A percentile compares a stretch with the other conserved stretches of the same genome.
phyloP scores from a whole-genome alignment of 306 rosid species.

The Canavalia ensiformis region DNA sequence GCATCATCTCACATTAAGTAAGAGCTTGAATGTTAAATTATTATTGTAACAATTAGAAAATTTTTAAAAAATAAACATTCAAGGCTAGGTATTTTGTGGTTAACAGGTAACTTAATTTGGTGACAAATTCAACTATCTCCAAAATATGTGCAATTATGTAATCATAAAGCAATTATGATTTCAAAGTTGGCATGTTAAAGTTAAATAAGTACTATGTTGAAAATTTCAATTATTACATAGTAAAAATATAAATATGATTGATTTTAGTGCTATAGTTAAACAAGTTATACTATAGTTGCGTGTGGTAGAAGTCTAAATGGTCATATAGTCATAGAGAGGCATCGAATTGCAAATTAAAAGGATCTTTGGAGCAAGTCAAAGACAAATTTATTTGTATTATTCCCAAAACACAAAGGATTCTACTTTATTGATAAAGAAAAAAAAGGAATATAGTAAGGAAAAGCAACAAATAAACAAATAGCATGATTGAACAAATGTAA shows the following conservation, averaged over 20 bases:
- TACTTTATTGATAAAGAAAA: too few species aligned
- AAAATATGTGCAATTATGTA: background rate
- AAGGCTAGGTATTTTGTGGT: slow-evolving; percentile 26
- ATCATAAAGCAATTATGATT: slow-evolving; percentile 18
- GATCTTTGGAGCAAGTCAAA: too few species aligned
- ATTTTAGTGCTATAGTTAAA: too few species aligned
- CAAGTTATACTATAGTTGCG: too few species aligned
- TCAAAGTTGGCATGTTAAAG: slow-evolving; percentile 17
- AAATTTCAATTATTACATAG: background rate
- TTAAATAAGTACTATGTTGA: slow-evolving; percentile 3
- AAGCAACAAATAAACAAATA: too few species aligned
- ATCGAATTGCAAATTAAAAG: too few species aligned
- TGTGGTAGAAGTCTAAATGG: too few species aligned
- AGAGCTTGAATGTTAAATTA: slow-evolving; percentile 73
- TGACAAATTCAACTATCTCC: slow-evolving; percentile 7
- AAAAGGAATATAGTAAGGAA: too few species aligned
- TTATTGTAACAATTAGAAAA: slow-evolving; percentile 20
- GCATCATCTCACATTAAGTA: slow-evolving; percentile 72
- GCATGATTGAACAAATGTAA: too few species aligned
- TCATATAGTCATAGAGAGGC: too few species aligned
- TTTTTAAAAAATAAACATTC: background rate
- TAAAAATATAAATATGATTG: background rate
- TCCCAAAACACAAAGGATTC: too few species aligned
- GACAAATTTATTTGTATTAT: too few species aligned
- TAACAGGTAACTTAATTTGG: slow-evolving; percentile 35